These are phyloP conservation scores for Claviceps pazoutovae DNA, from an alignment of 2,329 filamentous ascomycete genomes.

Conservation along the genomic window DNA sequence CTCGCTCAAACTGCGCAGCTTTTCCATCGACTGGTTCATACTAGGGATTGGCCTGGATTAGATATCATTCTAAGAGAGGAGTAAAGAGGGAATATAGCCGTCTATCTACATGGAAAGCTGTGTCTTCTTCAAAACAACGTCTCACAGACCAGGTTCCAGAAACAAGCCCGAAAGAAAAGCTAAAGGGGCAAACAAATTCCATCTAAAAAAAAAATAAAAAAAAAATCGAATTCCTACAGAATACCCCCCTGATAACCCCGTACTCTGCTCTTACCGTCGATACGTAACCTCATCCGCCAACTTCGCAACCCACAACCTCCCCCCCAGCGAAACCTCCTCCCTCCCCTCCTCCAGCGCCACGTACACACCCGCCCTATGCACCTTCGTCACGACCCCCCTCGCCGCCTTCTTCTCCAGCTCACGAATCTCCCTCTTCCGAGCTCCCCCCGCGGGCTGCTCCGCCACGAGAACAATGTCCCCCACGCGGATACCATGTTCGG, in stretches of 20 bases:
- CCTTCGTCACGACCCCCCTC: constrained; percentile 56
- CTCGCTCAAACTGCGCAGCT: constrained; percentile 42
- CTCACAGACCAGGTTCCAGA: no score
- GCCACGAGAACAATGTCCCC: constrained; percentile 68
- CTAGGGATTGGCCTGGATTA: constrained; percentile 16
- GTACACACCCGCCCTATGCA: constrained; percentile 42
- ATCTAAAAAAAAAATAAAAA: neutral
- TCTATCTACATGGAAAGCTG: no score
- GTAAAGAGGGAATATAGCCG: neutral
- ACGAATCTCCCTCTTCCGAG: constrained; percentile 58
- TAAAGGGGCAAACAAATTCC: no score
- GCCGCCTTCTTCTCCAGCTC: constrained; percentile 56
- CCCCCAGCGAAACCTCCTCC: constrained; percentile 29
- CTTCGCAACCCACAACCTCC: constrained; percentile 50
- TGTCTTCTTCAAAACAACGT: no score
- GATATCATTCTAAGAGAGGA: neutral
- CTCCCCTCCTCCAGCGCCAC: constrained; percentile 58
- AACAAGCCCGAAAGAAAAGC: neutral
- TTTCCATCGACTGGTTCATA: constrained; percentile 51
- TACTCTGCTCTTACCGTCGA: constrained; percentile 27
- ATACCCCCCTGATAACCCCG: no score
- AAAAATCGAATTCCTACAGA: neutral
- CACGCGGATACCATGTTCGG: constrained; percentile 60
- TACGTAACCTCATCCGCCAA: constrained; percentile 56
- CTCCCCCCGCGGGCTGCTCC: constrained; percentile 59